phyloP scores from a whole-genome alignment of 2,329 filamentous ascomycete genomes.

The Aspergillus viridinutans region DNA sequence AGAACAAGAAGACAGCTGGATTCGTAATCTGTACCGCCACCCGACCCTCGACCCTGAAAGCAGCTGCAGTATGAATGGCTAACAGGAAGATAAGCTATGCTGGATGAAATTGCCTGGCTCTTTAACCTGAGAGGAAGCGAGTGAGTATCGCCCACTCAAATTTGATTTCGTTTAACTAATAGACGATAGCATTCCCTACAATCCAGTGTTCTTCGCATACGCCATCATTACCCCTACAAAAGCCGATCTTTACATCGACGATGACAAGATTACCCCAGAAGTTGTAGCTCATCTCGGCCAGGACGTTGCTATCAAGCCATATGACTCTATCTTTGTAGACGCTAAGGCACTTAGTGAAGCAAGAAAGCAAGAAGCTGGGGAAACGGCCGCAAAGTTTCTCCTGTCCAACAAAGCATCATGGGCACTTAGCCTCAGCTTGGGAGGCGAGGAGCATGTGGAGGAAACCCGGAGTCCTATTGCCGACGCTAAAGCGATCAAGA shows the following conservation, averaged over 20 bases:
- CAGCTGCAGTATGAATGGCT: constrained; percentile 1
- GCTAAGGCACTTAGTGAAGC: constrained; percentile 60
- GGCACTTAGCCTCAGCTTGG: constrained; percentile 82
- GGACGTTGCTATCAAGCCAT: constrained; percentile 72
- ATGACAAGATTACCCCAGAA: constrained; percentile 67
- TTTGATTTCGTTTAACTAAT: background rate
- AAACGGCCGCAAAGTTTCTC: constrained; percentile 62
- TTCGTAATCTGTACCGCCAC: constrained; percentile 66
- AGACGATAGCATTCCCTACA: constrained; percentile 71
- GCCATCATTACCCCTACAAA: constrained; percentile 74
- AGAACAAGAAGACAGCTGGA: constrained; percentile 81
- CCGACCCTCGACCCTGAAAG: background rate
- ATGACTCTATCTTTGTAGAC: constrained; percentile 75
- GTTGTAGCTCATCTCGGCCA: constrained; percentile 66
- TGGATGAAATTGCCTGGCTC: constrained; percentile 97
- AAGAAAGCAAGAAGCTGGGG: constrained; percentile 33
- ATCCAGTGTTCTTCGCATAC: constrained; percentile 98
- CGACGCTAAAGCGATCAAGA: constrained; percentile 93
- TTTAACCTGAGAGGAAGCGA: constrained; percentile 94
- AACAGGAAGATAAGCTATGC: constrained; percentile 55
- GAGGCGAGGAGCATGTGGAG: constrained; percentile 79
- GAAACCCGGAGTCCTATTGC: constrained; percentile 82
- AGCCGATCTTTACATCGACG: constrained; percentile 80
- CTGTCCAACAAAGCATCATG: constrained; percentile 89
- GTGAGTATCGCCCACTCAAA: constrained; percentile 34